A percentile compares a stretch with the other conserved stretches of the same genome.
Conservation (phyloP, 352 stramenopile species). For the Globisporangium barbulae region DNA sequence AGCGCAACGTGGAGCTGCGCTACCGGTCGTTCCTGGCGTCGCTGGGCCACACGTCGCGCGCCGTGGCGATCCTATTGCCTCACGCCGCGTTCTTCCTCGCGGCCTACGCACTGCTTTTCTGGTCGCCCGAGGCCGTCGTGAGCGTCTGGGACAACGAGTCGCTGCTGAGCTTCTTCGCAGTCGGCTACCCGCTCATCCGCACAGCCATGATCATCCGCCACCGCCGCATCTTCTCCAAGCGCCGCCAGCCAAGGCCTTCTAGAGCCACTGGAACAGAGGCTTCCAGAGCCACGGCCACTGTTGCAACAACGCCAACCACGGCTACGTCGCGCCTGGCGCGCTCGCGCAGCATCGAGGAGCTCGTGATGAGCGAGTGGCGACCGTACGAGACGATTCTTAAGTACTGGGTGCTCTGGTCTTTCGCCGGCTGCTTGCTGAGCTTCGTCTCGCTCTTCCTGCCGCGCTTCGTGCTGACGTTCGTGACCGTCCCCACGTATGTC, state of each 20-base stretch:
- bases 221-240: constrained; percentile 40
- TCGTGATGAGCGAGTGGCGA: constrained; percentile 51
- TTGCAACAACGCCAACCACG: not conserved
- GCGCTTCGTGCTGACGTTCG: constrained; percentile 48
- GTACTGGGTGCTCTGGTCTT: constrained; percentile 83
- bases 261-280: not conserved
- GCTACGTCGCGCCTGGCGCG: constrained; percentile 2
- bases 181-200: constrained; percentile 64
- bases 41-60: constrained; percentile 64
- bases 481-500: constrained; percentile 50
- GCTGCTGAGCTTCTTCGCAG: constrained; percentile 52
- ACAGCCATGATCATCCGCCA: constrained; percentile 63
- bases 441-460: constrained; percentile 69
- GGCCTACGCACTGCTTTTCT: constrained; percentile 59
- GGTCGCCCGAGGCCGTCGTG: constrained; percentile 39
- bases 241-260: not conserved
- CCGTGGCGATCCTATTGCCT: constrained; percentile 57
- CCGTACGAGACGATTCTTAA: constrained; percentile 76
- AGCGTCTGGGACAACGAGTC: constrained; percentile 56
- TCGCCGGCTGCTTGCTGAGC: constrained; percentile 39
- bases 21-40: constrained; percentile 72
- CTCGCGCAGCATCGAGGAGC: constrained; percentile 13
- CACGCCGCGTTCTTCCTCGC: constrained; percentile 61
- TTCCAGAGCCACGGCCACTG: constrained; percentile 2
- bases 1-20: constrained; percentile 43